These are phyloP conservation scores for Salvia hispanica DNA, from an alignment of 257 asterid genomes.

Conservation along the genomic window DNA sequence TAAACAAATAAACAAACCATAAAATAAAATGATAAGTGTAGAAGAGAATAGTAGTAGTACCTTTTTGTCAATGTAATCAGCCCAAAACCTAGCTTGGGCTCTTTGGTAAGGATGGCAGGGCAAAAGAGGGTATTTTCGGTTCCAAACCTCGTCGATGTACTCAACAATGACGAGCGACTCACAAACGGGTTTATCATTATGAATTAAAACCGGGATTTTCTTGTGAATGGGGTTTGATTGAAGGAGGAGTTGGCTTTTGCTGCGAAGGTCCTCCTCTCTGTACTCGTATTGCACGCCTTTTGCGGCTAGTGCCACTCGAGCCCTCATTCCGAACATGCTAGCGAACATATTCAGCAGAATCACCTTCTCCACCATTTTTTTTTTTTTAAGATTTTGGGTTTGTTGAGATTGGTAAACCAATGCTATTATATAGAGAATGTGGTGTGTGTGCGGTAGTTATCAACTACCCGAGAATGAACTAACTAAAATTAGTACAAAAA, in stretches of 20 bases:
- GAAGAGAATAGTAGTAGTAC: background rate
- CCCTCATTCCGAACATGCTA: conserved; percentile 47
- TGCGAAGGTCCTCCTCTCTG: conserved; percentile 40
- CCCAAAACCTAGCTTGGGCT: conserved; percentile 29
- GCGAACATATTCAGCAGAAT: conserved; percentile 27
- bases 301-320: conserved; percentile 40
- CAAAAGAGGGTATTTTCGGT: conserved; percentile 37
- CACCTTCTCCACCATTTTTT: conserved; percentile 26
- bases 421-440: too few relatives aligned
- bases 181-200: conserved; percentile 51
- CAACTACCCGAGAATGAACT: too few relatives aligned
- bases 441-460: too few relatives aligned
- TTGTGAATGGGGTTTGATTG: conserved; percentile 51
- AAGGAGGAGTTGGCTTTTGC: conserved; percentile 42
- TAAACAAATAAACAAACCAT: too few relatives aligned
- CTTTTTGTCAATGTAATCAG: conserved; percentile 11
- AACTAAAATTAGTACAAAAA: too few relatives aligned
- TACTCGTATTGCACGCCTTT: conserved; percentile 43
- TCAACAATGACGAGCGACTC: conserved; percentile 53
- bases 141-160: conserved; percentile 64
- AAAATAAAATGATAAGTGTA: too few relatives aligned
- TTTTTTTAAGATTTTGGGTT: background rate
- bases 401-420: too few relatives aligned
- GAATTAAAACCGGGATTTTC: conserved; percentile 34
- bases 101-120: conserved; percentile 45